phyloP scores from a whole-genome alignment of 768 basidiomycete genomes.

The Suillus lakei region DNA sequence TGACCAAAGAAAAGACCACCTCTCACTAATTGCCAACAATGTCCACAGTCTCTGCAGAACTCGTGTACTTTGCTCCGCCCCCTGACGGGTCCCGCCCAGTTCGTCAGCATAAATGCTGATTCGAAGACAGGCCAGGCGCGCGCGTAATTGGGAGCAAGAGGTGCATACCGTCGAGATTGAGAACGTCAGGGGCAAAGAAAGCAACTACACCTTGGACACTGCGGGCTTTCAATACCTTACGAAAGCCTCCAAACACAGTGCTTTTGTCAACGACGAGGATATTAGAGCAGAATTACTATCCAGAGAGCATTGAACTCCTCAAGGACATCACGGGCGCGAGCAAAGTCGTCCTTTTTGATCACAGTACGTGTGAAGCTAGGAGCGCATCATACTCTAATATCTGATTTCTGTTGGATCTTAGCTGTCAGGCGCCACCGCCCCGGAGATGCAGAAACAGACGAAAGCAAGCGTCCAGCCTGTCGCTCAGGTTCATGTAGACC shows the following conservation, averaged over 20 bases:
- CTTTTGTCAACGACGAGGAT: constrained; percentile 56
- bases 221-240: constrained; percentile 54
- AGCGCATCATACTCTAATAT: not conserved
- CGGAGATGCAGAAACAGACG: constrained; percentile 37
- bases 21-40: not conserved
- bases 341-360: constrained; percentile 66
- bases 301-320: constrained; percentile 60
- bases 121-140: constrained; percentile 39
- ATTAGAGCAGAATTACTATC: constrained; percentile 61
- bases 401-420: constrained; percentile 18
- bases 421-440: constrained; percentile 54
- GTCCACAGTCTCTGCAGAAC: constrained; percentile 26
- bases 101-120: constrained; percentile 40
- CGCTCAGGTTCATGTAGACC: constrained; percentile 52
- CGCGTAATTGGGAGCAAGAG: constrained; percentile 39
- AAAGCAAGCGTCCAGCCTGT: constrained; percentile 50
- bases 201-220: constrained; percentile 48
- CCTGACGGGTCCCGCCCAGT: constrained; percentile 46
- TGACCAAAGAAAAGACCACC: not conserved
- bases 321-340: constrained; percentile 65
- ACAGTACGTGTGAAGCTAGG: constrained; percentile 47
- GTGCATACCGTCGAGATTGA: constrained; percentile 46
- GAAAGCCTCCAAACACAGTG: constrained; percentile 46
- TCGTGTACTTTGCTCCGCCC: constrained; percentile 45
- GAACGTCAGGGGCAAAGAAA: constrained; percentile 58